Percentiles rank a stretch among this genome's conserved stretches.
phyloP scores from a whole-genome alignment of 768 basidiomycete genomes.

The Suillus weaverae region DNA sequence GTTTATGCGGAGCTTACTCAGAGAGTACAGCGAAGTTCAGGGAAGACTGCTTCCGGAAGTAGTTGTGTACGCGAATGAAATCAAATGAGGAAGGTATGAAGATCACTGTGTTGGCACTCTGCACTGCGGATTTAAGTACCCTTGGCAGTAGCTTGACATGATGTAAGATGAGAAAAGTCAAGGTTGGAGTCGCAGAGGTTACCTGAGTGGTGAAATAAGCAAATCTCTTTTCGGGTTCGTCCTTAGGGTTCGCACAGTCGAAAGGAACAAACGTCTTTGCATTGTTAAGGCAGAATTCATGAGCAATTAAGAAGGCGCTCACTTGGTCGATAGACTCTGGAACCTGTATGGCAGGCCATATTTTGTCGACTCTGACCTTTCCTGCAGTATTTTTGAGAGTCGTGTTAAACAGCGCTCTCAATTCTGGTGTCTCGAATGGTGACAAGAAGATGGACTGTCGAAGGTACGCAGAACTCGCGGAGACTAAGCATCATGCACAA shows the following conservation, averaged over 20 bases:
- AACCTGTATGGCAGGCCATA: constrained; percentile 74
- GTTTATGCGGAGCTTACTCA: constrained; percentile 55
- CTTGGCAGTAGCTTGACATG: constrained; percentile 69
- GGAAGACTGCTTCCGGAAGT: constrained; percentile 72
- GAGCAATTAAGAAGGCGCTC: constrained; percentile 19
- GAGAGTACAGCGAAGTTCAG: constrained; percentile 83
- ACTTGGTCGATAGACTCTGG: constrained; percentile 85
- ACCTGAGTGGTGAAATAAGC: constrained; percentile 86
- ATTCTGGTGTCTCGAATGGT: constrained; percentile 88
- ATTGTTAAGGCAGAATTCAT: not conserved
- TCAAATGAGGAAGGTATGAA: constrained; percentile 96
- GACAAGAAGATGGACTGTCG: constrained; percentile 90
- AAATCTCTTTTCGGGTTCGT: constrained; percentile 87
- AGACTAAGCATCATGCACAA: not conserved
- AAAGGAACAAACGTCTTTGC: constrained; percentile 71
- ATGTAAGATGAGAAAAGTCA: not conserved
- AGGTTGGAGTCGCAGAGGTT: constrained; percentile 11
- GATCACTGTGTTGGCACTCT: constrained; percentile 83
- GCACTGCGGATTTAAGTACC: constrained; percentile 89
- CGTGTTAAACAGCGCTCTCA: constrained; percentile 74
- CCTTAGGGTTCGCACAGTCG: constrained; percentile 65
- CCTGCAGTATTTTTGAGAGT: constrained; percentile 82
- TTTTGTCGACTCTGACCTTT: constrained; percentile 67
- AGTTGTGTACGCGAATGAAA: constrained; percentile 87
- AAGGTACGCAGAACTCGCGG: constrained; percentile 70